Evolutionary conservation across 441 rosid genomes (phyloP).

Genomic region (Brassica balearica): DNA sequence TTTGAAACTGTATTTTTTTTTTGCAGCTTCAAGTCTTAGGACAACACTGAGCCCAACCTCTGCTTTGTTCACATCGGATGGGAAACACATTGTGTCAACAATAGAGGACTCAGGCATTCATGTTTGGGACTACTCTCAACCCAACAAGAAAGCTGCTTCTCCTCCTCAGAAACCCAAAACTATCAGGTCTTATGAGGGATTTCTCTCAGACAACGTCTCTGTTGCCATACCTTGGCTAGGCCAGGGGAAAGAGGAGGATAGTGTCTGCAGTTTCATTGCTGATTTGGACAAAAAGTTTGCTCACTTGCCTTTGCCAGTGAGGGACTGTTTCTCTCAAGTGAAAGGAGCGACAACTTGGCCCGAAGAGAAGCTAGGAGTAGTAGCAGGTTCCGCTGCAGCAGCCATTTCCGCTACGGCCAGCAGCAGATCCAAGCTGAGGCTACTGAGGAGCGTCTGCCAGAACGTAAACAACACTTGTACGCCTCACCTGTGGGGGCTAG

Average conservation of each 20-base stretch:
- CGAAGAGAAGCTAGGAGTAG: constrained; percentile 59
- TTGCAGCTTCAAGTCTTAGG: constrained; percentile 50
- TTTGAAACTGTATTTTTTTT: not conserved
- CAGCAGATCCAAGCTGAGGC: constrained; percentile 52
- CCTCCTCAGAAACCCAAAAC: constrained; percentile 47
- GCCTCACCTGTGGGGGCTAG: constrained; percentile 67
- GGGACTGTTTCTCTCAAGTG: constrained; percentile 48
- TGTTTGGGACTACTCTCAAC: constrained; percentile 59
- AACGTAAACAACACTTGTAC: constrained; percentile 37
- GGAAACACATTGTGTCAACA: constrained; percentile 64
- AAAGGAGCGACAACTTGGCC: constrained; percentile 70
- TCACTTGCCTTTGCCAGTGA: constrained; percentile 31
- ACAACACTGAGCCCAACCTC: constrained; percentile 51
- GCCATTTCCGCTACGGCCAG: constrained; percentile 42
- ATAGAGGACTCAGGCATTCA: constrained; percentile 61
- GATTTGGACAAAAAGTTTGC: constrained; percentile 44
- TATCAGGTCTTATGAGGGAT: constrained; percentile 61
- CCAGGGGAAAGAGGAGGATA: constrained; percentile 39
- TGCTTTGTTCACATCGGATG: constrained; percentile 64
- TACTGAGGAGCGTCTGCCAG: constrained; percentile 59
- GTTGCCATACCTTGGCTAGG: constrained; percentile 68
- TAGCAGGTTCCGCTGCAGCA: constrained; percentile 42
- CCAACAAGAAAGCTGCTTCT: constrained; percentile 36
- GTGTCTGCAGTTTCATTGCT: constrained; percentile 15
- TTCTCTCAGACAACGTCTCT: constrained; percentile 54